Base-by-base conservation (phyloP, 768 basidiomycete species). In the Pholiota molesta region DNA sequence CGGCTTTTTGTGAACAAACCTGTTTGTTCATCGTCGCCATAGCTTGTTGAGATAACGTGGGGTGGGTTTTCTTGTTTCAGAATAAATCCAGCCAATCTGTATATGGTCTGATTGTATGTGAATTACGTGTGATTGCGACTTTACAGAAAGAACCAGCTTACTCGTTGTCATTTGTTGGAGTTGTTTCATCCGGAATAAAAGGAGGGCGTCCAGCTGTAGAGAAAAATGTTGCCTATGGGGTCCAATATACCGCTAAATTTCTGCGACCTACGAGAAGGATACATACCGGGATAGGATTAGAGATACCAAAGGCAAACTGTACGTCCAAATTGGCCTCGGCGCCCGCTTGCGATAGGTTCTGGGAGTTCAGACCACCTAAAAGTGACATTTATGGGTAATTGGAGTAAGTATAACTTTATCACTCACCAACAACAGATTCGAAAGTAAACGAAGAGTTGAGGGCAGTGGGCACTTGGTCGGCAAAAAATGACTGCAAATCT, bases 311-410 rank as follows among this genome's bases (percentile, higher is more conserved):
- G 1, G 83, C 87, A 70, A 86, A 88, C 67, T 91, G 88, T 3
- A 81, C 80, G 62, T 91, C 89, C 35, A 91, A 73, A 64, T 88
- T 80, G 3, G 89, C 90, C 70, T 93, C 91, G 3, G 58, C 68
- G 1, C 89, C 89, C 16, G 89, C 85, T n/a, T 77, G 73, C 0
- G 72, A 73, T n/a, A 75, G 45, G 49, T 66, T 84, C 69, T 92
- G 89, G 61, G 81, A 79, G 68, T 92, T 89, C 61, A 74, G 37
- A 3, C 88, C 89, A 53, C 83, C 90, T 89, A 21, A 10, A 23
- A n/a, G 44, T 58, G 21, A 29, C 3, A 23, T 39, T 10, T 9
- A 17, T 33, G 5, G 42, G 17, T 13, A 26, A 19, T 10, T 21
- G 17, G 4, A 33, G 26, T 23, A 40, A 55, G 14, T 1, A 7